Base-by-base conservation (phyloP, 2,329 filamentous ascomycete genomes). In the Trichoderma sp. region DNA sequence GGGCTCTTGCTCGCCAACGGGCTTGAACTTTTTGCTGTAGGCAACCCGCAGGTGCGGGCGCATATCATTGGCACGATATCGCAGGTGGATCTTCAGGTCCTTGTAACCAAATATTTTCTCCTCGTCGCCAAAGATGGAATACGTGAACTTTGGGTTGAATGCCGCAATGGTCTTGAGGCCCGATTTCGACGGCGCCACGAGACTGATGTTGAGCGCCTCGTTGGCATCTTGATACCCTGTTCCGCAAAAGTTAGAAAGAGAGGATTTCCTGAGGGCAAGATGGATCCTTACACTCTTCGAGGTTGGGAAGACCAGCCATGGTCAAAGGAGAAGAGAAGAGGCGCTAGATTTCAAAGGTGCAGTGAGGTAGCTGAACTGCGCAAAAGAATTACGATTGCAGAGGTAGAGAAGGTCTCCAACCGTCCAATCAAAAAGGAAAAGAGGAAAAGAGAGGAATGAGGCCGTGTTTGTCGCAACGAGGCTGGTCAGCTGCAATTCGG, bases 101-200 rank as follows among this genome's bases (percentile, higher is more conserved):
- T 94, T 91, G 85, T 98, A 97, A 47, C 95, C 95, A 77, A 97
- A 95, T 74, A 98, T 95, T 34, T 87, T 88, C 81, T 99, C 94
- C 9, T 96, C 91, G n/a, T 98, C 92, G 77, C 94, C 94, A 76
- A 98, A 98, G 74, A 99, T 92, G 1, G 93, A 86, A 81, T 98
- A 97, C 21, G 95, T 98, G 80, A 95, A 97, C 78, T 89, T 88
- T 0, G 96, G 97, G 73, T 93, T 87, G 81, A 99, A 98, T 32
- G 88, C 87, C 30, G 88, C 86, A 76, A 91, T 83, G 36, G 86
- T 88, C 76, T 88, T 89, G 64, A 87, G 78, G 74, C 85, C 84
- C 8, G 82, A 81, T 21, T 84, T 80, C 6, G 84, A 81, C 12
- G 87, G 84, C 53, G 84, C 83, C 21, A 89, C 82, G 43, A 93